Percentiles rank a stretch among this genome's conserved stretches.
Conservation (phyloP, 305 asterid species). For the Salvia sclarea region DNA sequence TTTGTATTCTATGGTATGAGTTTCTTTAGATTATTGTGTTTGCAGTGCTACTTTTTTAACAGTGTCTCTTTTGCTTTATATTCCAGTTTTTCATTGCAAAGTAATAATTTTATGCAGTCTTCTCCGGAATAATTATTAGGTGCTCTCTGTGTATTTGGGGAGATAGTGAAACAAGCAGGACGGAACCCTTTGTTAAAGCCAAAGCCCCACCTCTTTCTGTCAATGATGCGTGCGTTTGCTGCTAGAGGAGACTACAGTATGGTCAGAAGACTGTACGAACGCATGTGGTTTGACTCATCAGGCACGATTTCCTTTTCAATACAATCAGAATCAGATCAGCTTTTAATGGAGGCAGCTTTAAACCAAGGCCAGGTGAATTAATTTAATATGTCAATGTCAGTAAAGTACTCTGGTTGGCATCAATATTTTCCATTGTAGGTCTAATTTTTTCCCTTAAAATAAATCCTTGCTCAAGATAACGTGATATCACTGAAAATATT, state of each 20-base stretch:
- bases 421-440: not conserved
- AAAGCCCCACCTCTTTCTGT: constrained; percentile 71
- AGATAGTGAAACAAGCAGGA: constrained; percentile 55
- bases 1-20: not conserved
- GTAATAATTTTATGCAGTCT: constrained; percentile 30
- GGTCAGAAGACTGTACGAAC: constrained; percentile 50
- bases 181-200: constrained; percentile 51
- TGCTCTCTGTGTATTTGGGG: constrained; percentile 71
- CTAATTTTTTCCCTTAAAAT: not conserved
- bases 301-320: constrained; percentile 56
- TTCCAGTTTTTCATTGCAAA: constrained; percentile 26
- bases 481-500: not conserved
- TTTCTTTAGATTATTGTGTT: constrained; percentile 6
- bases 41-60: not conserved
- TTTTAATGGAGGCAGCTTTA: constrained; percentile 77
- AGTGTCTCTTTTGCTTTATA: not conserved
- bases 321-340: constrained; percentile 66
- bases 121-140: constrained; percentile 41
- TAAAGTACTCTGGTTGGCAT: not conserved
- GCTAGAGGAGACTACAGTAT: constrained; percentile 55
- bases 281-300: constrained; percentile 70
- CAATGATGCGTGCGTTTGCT: constrained; percentile 76
- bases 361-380: constrained; percentile 60
- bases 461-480: constrained; percentile 5
- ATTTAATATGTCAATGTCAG: constrained; percentile 16